Conservation (phyloP, 306 rosid species). For the Quercus wislizeni region DNA sequence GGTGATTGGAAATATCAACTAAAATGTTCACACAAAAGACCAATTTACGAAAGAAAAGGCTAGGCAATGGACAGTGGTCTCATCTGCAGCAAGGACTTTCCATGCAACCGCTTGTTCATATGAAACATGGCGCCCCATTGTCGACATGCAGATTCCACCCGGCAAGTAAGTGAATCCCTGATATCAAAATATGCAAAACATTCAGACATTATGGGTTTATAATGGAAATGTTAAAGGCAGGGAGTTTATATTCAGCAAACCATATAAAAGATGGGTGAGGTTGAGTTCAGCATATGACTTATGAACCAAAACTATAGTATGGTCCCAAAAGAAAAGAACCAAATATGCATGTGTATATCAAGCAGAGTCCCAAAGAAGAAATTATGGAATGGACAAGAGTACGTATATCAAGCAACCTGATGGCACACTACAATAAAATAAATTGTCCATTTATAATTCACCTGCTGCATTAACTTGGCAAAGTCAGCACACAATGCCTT, state of each 20-base stretch:
- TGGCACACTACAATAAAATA: not conserved
- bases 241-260: not conserved
- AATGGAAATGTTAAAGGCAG: no score
- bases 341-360: no score
- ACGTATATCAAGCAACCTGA: not conserved
- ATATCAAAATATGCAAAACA: not conserved
- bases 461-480: conserved; percentile 93
- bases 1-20: conserved; percentile 4
- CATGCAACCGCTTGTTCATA: conserved; percentile 92
- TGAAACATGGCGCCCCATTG: conserved; percentile 85
- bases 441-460: conserved; percentile 1
- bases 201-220: no score
- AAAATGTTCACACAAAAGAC: conserved; percentile 81
- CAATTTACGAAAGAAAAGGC: conserved; percentile 91
- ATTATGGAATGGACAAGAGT: not conserved
- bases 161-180: conserved; percentile 88
- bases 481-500: conserved; percentile 71
- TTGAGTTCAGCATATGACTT: not conserved
- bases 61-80: conserved; percentile 73
- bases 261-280: not conserved
- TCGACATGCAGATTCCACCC: conserved; percentile 86
- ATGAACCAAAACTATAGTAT: not conserved
- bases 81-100: conserved; percentile 84
- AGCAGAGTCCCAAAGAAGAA: not conserved
- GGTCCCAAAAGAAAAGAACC: not conserved